Conservation (phyloP, 202 grass and related monocot species). For the Cymbopogon flexuosus region DNA sequence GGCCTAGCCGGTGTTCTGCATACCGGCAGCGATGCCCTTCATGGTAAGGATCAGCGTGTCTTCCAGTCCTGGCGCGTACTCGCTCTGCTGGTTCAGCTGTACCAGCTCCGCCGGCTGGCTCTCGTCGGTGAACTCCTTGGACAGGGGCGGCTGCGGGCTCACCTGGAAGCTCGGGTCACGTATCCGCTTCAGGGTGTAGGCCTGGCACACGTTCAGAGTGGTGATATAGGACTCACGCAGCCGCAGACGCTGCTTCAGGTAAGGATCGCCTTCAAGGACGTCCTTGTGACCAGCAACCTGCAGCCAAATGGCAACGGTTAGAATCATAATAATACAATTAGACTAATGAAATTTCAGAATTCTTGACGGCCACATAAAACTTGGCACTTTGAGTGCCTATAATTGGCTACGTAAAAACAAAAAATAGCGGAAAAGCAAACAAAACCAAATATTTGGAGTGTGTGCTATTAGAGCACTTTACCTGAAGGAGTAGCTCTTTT, state of each 20-base stretch:
- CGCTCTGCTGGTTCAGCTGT: conserved; percentile 70
- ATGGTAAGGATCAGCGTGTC: conserved; percentile 99
- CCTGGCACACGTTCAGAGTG: conserved; percentile 93
- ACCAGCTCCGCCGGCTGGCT: conserved; percentile 55
- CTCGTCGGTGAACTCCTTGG: conserved; percentile 50
- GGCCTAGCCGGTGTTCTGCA: conserved; percentile 90
- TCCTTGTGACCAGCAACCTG: conserved; percentile 93
- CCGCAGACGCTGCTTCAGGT: conserved; percentile 82
- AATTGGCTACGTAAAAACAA: not conserved
- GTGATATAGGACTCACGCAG: conserved; percentile 96
- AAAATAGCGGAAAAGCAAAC: conserved; percentile 8
- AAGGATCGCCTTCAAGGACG: conserved; percentile 88
- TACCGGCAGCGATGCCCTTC: conserved; percentile 97
- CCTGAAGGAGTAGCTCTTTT: conserved; percentile 87
- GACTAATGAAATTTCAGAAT: not conserved
- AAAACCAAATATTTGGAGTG: conserved; percentile 18
- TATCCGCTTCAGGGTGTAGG: conserved; percentile 81
- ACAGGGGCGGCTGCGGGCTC: conserved; percentile 39
- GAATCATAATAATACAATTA: not conserved
- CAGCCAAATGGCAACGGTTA: not conserved
- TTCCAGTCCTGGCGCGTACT: conserved; percentile 84
- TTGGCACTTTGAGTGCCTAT: not conserved
- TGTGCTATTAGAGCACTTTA: conserved; percentile 36
- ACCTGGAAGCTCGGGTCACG: conserved; percentile 72
- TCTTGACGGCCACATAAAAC: not conserved